Percentiles rank a stretch among this genome's conserved stretches.
phyloP scores from a whole-genome alignment of 768 basidiomycete genomes.

The Hirschioporus abietinus region DNA sequence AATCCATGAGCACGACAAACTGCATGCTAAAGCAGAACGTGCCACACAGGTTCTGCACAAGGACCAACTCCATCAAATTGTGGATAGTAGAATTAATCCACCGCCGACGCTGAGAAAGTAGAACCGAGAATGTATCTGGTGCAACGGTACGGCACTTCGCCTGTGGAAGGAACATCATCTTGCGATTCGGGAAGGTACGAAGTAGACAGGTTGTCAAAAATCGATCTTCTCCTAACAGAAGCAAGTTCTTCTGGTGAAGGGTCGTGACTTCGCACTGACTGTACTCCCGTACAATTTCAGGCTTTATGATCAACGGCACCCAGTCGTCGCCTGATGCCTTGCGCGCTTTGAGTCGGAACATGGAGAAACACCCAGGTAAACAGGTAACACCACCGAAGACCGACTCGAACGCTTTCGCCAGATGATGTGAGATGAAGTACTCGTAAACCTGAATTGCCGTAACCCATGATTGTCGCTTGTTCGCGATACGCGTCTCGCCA shows the following conservation, averaged over 20 bases:
- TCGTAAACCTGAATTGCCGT: slow-evolving; percentile 98
- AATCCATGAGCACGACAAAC: slow-evolving; percentile 97
- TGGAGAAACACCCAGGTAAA: slow-evolving; percentile 98
- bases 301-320: slow-evolving; percentile 95
- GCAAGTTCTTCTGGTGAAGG: slow-evolving; percentile 94
- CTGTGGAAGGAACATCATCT: slow-evolving; percentile 99
- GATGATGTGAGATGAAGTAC: slow-evolving; percentile 98
- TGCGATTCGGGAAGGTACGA: slow-evolving; percentile 95
- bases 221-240: slow-evolving; percentile 96
- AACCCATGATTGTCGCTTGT: slow-evolving; percentile 98
- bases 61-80: slow-evolving; percentile 98
- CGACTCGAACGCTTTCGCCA: slow-evolving; percentile 97
- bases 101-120: slow-evolving; percentile 93
- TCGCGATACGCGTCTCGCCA: slow-evolving; percentile 97
- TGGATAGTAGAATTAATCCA: slow-evolving; percentile 99
- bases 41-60: slow-evolving; percentile 94
- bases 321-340: slow-evolving; percentile 88
- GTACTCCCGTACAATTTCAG: slow-evolving; percentile 96
- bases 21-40: slow-evolving; percentile 99
- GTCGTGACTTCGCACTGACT: slow-evolving; percentile 91
- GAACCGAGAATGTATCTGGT: slow-evolving; percentile 88
- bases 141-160: slow-evolving; percentile 93
- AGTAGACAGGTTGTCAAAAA: slow-evolving; percentile 96
- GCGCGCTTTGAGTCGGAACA: slow-evolving; percentile 96
- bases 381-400: slow-evolving; percentile 99